Evolutionary conservation across 73 alveolate genomes (phyloP).

Genomic region (Durusdinium trenchii): DNA sequence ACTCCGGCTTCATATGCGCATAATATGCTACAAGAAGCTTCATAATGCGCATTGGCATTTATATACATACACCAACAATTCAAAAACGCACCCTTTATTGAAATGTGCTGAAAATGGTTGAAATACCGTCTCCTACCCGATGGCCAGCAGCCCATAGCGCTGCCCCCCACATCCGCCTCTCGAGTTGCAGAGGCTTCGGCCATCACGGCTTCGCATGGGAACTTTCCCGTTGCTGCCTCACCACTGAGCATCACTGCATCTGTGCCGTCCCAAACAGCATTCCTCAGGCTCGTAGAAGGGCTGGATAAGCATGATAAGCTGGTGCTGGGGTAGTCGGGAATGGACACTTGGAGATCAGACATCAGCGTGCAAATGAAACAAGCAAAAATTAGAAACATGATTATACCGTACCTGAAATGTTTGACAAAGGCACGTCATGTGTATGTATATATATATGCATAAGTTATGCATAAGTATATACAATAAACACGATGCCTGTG

Average conservation of each 20-base stretch:
- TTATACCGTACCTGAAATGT: no score
- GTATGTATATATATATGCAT: no score
- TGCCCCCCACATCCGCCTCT: constrained; percentile 14
- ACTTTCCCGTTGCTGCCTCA: constrained; percentile 93
- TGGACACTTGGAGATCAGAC: no score
- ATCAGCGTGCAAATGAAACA: no score
- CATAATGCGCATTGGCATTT: no score
- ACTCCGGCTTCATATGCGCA: no score
- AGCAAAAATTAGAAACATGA: no score
- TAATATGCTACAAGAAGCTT: no score
- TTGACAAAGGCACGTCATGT: no score
- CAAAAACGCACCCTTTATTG: not conserved
- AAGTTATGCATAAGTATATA: no score
- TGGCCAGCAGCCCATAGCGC: not conserved
- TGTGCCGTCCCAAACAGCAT: constrained; percentile 94
- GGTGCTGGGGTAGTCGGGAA: not conserved
- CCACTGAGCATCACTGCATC: constrained; percentile 96
- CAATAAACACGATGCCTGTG: no score
- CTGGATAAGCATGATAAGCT: not conserved
- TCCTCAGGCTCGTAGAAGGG: not conserved
- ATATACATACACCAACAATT: not conserved
- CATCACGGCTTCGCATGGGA: constrained; percentile 93
- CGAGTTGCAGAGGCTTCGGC: constrained; percentile 93
- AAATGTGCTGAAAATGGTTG: not conserved
- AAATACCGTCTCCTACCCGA: not conserved